Evolutionary conservation across 108 stramenopile species (phyloP).

Genomic region (Cyclostephanos tholiformis): DNA sequence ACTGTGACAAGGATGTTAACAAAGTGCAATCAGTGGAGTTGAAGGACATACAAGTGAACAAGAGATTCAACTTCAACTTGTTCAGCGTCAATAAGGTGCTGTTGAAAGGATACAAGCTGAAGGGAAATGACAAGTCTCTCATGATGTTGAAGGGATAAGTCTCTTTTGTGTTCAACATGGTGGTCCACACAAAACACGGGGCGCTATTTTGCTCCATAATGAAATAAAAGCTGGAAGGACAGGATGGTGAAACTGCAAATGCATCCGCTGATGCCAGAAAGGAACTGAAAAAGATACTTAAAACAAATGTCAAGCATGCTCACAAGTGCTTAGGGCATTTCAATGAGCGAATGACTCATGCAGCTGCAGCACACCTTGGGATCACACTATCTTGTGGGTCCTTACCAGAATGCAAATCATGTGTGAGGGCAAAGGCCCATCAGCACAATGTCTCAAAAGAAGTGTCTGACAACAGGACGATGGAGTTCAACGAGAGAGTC

Average conservation of each 20-base stretch:
- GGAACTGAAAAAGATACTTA: not conserved
- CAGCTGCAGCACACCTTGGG: not conserved
- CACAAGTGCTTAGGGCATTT: not conserved
- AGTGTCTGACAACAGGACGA: conserved; percentile 6
- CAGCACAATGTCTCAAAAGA: conserved; percentile 21
- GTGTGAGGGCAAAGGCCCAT: conserved; percentile 25
- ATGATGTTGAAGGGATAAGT: not conserved
- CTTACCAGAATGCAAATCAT: not conserved
- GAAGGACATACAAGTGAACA: not conserved
- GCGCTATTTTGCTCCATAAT: not conserved
- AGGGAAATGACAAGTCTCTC: not conserved
- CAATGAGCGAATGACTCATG: not conserved
- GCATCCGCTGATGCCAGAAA: no score
- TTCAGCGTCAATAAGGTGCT: no score
- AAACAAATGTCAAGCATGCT: not conserved
- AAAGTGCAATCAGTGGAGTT: not conserved
- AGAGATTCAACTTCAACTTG: no score
- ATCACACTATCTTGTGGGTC: not conserved
- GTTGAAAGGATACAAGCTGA: not conserved
- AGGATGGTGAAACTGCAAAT: no score
- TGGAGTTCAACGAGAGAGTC: not conserved
- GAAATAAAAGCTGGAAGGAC: not conserved
- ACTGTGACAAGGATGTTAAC: not conserved
- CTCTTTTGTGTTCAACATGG: not conserved
- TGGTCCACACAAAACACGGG: not conserved